Percentiles rank a stretch among this genome's conserved stretches.
phyloP scores from a whole-genome alignment of 176 grass and related monocot genomes.

The Juncus inflexus region DNA sequence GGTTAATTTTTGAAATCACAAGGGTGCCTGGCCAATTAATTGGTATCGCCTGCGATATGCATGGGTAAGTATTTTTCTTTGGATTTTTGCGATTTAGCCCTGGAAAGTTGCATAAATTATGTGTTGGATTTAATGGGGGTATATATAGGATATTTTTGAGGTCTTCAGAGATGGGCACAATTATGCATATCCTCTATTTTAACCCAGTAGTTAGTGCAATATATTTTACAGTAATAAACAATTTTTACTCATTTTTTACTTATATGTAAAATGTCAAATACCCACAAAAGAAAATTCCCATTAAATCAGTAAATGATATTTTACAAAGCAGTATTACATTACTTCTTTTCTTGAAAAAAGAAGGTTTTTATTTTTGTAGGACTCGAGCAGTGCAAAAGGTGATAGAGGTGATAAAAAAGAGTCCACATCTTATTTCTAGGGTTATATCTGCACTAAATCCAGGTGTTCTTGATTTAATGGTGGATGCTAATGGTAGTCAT shows the following conservation, averaged over 20 bases:
- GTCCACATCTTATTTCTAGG: constrained; percentile 35
- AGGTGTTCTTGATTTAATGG: constrained; percentile 50
- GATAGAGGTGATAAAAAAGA: constrained; percentile 53
- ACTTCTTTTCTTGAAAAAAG: too few relatives aligned
- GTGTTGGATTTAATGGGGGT: neutral
- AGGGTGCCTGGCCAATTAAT: constrained; percentile 43
- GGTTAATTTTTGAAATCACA: constrained; percentile 63
- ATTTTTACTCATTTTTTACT: too few relatives aligned
- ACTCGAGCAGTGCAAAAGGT: constrained; percentile 79
- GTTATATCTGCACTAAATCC: constrained; percentile 52
- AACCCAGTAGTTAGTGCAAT: too few relatives aligned
- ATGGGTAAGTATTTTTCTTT: constrained; percentile 50
- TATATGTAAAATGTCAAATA: too few relatives aligned
- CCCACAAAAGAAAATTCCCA: too few relatives aligned
- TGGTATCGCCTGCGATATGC: constrained; percentile 58
- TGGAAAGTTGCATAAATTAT: neutral
- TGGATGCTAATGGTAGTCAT: constrained; percentile 68
- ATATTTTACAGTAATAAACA: too few relatives aligned
- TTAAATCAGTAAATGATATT: too few relatives aligned
- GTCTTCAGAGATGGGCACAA: too few relatives aligned
- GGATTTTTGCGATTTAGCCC: neutral
- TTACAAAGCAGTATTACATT: too few relatives aligned
- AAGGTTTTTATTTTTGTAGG: constrained; percentile 28
- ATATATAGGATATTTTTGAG: too few relatives aligned
- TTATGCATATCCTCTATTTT: too few relatives aligned